A percentile compares a stretch with the other conserved stretches of the same genome.
phyloP scores from a whole-genome alignment of 1,139 yeast genomes.

The Yamadazyma aaseri region DNA sequence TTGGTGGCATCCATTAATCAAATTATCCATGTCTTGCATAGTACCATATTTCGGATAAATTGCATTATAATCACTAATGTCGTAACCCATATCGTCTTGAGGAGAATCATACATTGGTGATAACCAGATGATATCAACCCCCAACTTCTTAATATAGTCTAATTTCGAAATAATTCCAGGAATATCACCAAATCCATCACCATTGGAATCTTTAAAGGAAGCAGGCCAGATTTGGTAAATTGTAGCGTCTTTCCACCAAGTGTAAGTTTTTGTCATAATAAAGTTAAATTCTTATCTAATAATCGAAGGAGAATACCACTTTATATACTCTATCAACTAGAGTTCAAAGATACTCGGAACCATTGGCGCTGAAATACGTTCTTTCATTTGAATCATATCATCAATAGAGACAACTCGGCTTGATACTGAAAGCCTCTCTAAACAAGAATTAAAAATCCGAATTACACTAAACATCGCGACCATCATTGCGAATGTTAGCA shows the following conservation, averaged over 20 bases:
- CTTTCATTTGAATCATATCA: no score
- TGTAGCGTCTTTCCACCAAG: constrained; percentile 59
- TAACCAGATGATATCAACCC: constrained; percentile 56
- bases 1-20: constrained; percentile 47
- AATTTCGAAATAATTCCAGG: constrained; percentile 52
- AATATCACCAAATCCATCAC: constrained; percentile 58
- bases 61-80: constrained; percentile 52
- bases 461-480: constrained; percentile 9
- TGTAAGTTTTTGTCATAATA: no score
- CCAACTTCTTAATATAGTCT: constrained; percentile 52
- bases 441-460: constrained; percentile 6
- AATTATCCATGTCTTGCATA: constrained; percentile 47
- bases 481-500: constrained; percentile 5
- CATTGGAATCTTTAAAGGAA: constrained; percentile 55
- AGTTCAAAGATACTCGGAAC: no score
- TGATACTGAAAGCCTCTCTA: no score
- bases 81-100: constrained; percentile 65
- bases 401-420: no score
- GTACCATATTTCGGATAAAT: constrained; percentile 55
- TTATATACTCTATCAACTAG: constrained; percentile 5
- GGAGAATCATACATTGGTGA: constrained; percentile 61
- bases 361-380: no score
- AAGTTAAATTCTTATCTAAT: no score
- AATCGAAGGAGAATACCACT: background rate
- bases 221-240: constrained; percentile 63